A percentile compares a stretch with the other conserved stretches of the same genome.
Evolutionary conservation across 305 asterid species (phyloP).

Genomic region (Andrographis paniculata): DNA sequence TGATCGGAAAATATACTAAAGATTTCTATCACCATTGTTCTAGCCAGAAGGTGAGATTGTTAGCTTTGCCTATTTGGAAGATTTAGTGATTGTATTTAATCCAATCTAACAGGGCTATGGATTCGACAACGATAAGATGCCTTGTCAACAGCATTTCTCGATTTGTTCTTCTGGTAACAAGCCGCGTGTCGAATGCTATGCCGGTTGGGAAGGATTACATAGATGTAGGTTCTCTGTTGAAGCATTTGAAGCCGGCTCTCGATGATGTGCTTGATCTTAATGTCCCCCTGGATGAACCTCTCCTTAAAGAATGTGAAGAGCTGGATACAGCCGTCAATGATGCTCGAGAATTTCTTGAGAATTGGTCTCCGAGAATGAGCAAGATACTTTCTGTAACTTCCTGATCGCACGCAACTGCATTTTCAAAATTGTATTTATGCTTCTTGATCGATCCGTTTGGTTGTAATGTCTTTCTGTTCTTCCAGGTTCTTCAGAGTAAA

Average conservation of each 20-base stretch:
- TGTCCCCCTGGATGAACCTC: constrained; percentile 39
- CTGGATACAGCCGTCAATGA: constrained; percentile 68
- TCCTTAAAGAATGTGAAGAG: constrained; percentile 58
- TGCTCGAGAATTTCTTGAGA: constrained; percentile 80
- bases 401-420: neutral
- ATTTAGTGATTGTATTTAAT: neutral
- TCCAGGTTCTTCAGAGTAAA: constrained; percentile 64
- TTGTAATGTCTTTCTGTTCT: neutral
- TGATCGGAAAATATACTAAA: too few relatives aligned
- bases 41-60: too few relatives aligned
- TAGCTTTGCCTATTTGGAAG: too few relatives aligned
- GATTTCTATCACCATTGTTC: too few relatives aligned
- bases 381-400: constrained; percentile 63
- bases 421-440: neutral
- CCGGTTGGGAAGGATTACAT: constrained; percentile 61
- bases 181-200: constrained; percentile 43
- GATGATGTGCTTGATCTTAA: constrained; percentile 41
- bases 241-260: constrained; percentile 18
- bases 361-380: constrained; percentile 88
- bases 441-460: constrained; percentile 2
- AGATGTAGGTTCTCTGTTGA: constrained; percentile 1
- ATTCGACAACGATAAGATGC: constrained; percentile 56
- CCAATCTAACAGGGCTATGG: constrained; percentile 61
- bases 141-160: constrained; percentile 80
- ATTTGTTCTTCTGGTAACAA: constrained; percentile 72